Evolutionary conservation across 2,329 filamentous ascomycete genomes (phyloP).

Genomic region (Botryotinia calthae): DNA sequence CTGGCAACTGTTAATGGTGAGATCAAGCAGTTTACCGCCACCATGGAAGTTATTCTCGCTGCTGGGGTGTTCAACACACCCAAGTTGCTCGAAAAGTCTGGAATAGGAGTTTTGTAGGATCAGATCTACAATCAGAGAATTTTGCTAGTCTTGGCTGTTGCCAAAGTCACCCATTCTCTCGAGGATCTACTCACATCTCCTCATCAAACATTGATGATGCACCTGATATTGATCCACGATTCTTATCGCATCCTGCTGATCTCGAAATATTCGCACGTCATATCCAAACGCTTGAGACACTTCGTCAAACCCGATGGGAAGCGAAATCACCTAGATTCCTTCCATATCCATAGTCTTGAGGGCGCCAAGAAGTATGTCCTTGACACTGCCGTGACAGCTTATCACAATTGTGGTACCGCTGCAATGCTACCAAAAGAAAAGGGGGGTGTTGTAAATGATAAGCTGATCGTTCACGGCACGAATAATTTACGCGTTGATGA

Average conservation of each 20-base stretch:
- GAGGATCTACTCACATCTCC: conserved; percentile 56
- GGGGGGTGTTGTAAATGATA: conserved; percentile 25
- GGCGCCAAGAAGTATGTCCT: conserved; percentile 5
- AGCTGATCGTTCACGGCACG: conserved; percentile 23
- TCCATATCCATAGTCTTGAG: background rate
- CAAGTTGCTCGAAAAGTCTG: conserved; percentile 51
- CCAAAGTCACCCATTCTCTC: conserved; percentile 52
- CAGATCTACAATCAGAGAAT: background rate
- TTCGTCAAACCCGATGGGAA: conserved; percentile 12
- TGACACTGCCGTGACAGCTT: background rate
- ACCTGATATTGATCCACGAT: conserved; percentile 42
- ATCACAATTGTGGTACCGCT: conserved; percentile 11
- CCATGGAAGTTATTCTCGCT: conserved; percentile 49
- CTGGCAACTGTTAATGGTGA: background rate
- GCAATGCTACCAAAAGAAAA: conserved; percentile 15
- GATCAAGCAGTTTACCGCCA: conserved; percentile 24
- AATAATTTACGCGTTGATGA: conserved; percentile 24
- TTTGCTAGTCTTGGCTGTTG: conserved; percentile 45
- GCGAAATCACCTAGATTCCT: conserved; percentile 6
- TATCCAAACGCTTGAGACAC: conserved; percentile 4
- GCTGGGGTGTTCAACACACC: conserved; percentile 53
- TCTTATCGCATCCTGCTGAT: conserved; percentile 13
- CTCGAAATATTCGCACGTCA: conserved; percentile 13
- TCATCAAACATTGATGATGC: conserved; percentile 40
- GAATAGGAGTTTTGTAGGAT: conserved; percentile 40